phyloP scores from a whole-genome alignment of 1,139 yeast species.

The Suhomyces coccinellae region DNA sequence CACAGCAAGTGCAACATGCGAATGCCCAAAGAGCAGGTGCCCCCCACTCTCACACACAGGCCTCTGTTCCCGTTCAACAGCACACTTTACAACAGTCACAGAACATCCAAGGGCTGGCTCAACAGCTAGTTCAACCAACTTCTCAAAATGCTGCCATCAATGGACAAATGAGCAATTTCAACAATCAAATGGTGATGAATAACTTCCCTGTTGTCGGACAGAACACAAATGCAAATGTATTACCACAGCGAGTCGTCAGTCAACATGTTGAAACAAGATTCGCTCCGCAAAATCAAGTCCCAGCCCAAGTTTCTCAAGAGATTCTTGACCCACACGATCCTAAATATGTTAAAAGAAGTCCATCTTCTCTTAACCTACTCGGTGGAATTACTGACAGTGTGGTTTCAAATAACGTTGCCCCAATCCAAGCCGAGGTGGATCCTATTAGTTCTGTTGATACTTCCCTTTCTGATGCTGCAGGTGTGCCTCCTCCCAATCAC shows the following conservation, averaged over 20 bases:
- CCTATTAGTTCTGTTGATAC: background rate
- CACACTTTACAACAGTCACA: background rate
- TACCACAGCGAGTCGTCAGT: background rate
- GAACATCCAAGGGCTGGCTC: background rate
- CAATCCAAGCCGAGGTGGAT: background rate
- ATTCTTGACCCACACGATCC: conserved; percentile 5
- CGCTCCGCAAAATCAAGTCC: background rate
- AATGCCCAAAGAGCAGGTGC: background rate
- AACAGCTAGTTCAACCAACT: background rate
- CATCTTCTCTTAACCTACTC: conserved; percentile 1
- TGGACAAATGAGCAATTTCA: conserved; percentile 1
- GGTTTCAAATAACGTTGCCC: background rate
- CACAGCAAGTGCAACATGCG: conserved; percentile 11
- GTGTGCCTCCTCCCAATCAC: conserved; percentile 56
- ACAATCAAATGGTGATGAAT: conserved; percentile 5
- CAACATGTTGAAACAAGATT: background rate
- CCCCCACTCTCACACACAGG: background rate
- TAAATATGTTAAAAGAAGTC: conserved; percentile 5
- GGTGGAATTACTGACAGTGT: background rate
- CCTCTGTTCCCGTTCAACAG: background rate
- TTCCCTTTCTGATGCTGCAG: conserved; percentile 27
- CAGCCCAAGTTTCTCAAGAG: background rate
- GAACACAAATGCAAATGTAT: background rate
- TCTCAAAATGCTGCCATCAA: background rate
- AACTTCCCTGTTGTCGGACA: conserved; percentile 1